Evolutionary conservation across 2,329 filamentous ascomycete genomes (phyloP).

Genomic region (Dactylella cylindrospora): DNA sequence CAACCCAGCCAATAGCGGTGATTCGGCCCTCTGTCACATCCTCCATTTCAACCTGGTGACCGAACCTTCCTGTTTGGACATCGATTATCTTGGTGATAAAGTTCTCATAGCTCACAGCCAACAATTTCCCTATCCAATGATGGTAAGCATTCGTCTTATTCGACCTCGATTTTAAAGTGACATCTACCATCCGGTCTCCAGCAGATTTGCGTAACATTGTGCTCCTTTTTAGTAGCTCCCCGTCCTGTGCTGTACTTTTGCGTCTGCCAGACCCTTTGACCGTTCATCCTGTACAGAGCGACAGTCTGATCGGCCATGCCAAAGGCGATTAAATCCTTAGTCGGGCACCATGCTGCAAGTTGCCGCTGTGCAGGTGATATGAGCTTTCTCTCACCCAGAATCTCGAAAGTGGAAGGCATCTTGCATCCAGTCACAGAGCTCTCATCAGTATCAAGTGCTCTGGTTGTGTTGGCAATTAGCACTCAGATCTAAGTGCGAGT

Average conservation of each 20-base stretch:
- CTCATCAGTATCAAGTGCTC: too few species aligned
- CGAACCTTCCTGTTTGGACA: slow-evolving; percentile 48
- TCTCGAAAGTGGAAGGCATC: slow-evolving; percentile 44
- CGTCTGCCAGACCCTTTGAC: slow-evolving; percentile 48
- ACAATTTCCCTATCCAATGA: slow-evolving; percentile 45
- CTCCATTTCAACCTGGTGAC: slow-evolving; percentile 47
- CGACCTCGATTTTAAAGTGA: neutral
- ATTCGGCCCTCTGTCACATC: slow-evolving; percentile 46
- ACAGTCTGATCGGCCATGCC: slow-evolving; percentile 48
- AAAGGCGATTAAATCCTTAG: slow-evolving; percentile 48
- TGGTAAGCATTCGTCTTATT: neutral
- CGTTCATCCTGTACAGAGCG: slow-evolving; percentile 49
- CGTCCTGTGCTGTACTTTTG: slow-evolving; percentile 33
- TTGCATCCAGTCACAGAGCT: slow-evolving; percentile 14
- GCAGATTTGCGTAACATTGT: slow-evolving; percentile 44
- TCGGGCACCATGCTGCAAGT: slow-evolving; percentile 48
- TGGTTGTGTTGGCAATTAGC: too few species aligned
- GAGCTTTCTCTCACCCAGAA: slow-evolving; percentile 47
- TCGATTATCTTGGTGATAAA: slow-evolving; percentile 49
- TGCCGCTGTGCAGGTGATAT: slow-evolving; percentile 46
- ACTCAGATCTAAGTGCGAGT: too few species aligned
- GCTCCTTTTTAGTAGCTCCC: slow-evolving; percentile 46
- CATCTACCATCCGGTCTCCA: slow-evolving; percentile 49
- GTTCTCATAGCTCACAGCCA: slow-evolving; percentile 49
- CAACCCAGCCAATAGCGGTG: slow-evolving; percentile 48